Conservation (phyloP, 73 alveolate genomes). For the Paramecium tetraurelia region DNA sequence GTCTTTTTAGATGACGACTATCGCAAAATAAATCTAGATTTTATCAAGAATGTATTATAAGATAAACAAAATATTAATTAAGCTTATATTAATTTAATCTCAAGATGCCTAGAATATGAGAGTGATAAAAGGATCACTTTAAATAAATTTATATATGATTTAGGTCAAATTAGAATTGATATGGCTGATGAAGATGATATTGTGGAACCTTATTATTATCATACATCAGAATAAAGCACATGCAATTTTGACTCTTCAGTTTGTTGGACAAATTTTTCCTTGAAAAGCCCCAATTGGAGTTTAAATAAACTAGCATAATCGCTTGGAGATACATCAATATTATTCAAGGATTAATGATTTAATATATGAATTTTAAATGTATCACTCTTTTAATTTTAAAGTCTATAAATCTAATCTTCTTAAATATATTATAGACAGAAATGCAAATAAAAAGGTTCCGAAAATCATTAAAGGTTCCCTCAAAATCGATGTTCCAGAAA, state of each 20-base stretch:
- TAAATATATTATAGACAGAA: background rate
- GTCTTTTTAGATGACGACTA: background rate
- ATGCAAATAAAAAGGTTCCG: constrained; percentile 43
- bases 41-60: background rate
- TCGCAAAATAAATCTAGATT: background rate
- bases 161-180: background rate
- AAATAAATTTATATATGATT: background rate
- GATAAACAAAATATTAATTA: background rate
- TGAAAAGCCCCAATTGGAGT: background rate
- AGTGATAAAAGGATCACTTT: background rate
- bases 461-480: constrained; percentile 54
- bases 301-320: background rate
- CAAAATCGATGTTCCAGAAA: background rate
- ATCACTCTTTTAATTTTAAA: constrained; percentile 49
- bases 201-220: background rate
- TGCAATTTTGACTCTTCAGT: background rate
- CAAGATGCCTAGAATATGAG: background rate
- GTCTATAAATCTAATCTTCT: constrained; percentile 58
- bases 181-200: background rate
- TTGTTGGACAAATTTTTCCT: background rate
- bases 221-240: background rate
- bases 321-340: background rate
- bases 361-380: background rate
- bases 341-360: background rate
- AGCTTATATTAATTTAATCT: background rate